A percentile compares a stretch with the other conserved stretches of the same genome.
Conservation (phyloP, 768 basidiomycete species). For the Xerocomus spinulosus region DNA sequence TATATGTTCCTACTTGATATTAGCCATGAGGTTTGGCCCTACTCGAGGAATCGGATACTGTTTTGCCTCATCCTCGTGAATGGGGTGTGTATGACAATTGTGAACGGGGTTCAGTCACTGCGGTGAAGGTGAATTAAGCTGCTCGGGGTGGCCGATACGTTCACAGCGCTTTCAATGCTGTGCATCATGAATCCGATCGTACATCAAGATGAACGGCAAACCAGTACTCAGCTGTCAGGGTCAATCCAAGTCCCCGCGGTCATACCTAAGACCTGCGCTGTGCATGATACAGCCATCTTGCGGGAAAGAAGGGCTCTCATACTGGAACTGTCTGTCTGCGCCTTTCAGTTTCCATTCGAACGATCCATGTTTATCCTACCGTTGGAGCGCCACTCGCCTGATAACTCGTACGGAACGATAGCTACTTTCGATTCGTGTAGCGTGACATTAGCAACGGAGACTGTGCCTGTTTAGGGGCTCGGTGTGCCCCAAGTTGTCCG, state of each 20-base stretch:
- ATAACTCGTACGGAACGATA: constrained; percentile 2
- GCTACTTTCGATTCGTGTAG: constrained; percentile 1
- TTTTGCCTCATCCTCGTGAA: no score
- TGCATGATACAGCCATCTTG: constrained; percentile 1
- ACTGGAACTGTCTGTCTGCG: neutral
- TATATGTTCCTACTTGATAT: neutral
- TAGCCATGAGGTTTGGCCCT: no score
- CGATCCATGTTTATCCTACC: neutral
- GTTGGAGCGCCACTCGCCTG: constrained; percentile 20
- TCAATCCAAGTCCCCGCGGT: neutral
- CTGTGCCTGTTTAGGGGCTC: neutral
- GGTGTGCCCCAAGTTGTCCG: neutral
- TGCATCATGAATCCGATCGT: constrained; percentile 1
- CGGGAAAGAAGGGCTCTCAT: constrained; percentile 6
- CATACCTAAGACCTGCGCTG: neutral
- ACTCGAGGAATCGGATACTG: no score
- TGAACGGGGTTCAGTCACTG: neutral
- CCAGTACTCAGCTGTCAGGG: constrained; percentile 8
- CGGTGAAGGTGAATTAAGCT: constrained; percentile 1
- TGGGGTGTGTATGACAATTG: no score
- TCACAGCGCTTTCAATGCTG: constrained; percentile 3
- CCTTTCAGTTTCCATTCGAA: constrained; percentile 14
- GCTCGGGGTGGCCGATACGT: neutral
- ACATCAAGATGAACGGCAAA: constrained; percentile 7
- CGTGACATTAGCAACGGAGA: constrained; percentile 14